Conservation (phyloP, 192 early-diverging fungal species). For the Pilobolus umbonatus region DNA sequence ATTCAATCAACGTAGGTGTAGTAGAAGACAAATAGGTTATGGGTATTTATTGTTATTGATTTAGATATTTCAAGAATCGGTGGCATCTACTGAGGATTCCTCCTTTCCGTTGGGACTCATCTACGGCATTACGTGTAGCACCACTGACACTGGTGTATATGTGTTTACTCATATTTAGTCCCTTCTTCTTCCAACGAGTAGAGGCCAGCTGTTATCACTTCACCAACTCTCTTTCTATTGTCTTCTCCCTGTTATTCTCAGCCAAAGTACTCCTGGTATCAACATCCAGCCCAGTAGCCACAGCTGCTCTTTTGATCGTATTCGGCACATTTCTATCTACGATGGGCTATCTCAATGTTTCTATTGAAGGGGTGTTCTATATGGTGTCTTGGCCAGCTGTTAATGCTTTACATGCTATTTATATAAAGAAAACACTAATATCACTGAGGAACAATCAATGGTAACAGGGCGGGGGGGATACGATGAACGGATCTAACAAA, state of each 20-base stretch:
- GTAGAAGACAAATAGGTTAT: too few species aligned
- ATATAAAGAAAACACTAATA: conserved; percentile 47
- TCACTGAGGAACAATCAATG: conserved; percentile 11
- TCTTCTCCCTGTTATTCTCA: conserved; percentile 56
- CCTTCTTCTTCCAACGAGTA: conserved; percentile 54
- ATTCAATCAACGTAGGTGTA: conserved; percentile 42
- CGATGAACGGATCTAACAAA: not conserved
- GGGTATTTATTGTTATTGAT: conserved; percentile 13
- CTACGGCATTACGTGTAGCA: conserved; percentile 37
- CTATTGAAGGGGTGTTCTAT: conserved; percentile 45
- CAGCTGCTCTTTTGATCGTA: conserved; percentile 47
- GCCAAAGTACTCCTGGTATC: conserved; percentile 40
- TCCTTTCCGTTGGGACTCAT: conserved; percentile 46
- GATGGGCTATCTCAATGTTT: conserved; percentile 55
- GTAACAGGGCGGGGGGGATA: not conserved
- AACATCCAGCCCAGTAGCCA: conserved; percentile 37
- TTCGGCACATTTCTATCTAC: conserved; percentile 53
- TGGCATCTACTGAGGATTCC: too few species aligned
- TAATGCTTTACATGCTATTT: conserved; percentile 58
- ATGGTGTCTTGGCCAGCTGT: conserved; percentile 53
- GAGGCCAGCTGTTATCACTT: conserved; percentile 63
- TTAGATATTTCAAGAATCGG: conserved; percentile 2
- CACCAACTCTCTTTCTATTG: conserved; percentile 53
- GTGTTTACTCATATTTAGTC: conserved; percentile 55
- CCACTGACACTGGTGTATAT: conserved; percentile 55